Evolutionary conservation across 768 basidiomycete species (phyloP).

Genomic region (Collybiopsis confluens): DNA sequence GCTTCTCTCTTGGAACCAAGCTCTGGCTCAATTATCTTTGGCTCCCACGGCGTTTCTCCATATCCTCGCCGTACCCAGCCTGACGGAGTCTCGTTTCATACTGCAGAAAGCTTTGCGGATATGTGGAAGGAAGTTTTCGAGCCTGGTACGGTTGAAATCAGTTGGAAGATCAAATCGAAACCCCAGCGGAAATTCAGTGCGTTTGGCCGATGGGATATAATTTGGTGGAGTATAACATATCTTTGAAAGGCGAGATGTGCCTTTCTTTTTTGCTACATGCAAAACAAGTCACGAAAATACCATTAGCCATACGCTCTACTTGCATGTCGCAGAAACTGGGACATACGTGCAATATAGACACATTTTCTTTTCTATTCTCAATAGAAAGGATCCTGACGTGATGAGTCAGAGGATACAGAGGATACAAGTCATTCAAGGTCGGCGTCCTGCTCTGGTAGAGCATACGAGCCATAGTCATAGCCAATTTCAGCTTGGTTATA

Average conservation of each 20-base stretch:
- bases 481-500: conserved; percentile 74
- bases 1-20: conserved; percentile 37
- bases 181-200: neutral
- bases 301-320: too few relatives aligned
- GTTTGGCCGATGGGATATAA: conserved; percentile 2
- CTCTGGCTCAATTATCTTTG: conserved; percentile 44
- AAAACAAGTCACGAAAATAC: too few relatives aligned
- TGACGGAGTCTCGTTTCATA: neutral
- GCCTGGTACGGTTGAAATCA: neutral
- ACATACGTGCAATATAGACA: too few relatives aligned
- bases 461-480: conserved; percentile 65
- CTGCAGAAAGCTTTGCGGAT: conserved; percentile 3
- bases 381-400: too few relatives aligned
- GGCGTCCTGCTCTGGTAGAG: conserved; percentile 49
- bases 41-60: conserved; percentile 31
- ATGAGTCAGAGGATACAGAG: neutral
- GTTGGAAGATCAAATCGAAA: neutral
- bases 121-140: conserved; percentile 1
- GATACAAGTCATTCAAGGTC: neutral
- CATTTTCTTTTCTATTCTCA: too few relatives aligned
- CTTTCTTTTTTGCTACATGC: too few relatives aligned
- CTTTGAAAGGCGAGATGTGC: neutral
- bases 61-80: conserved; percentile 19
- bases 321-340: too few relatives aligned
- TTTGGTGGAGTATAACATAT: conserved; percentile 3